Conservation (phyloP, 345 rosid genomes). For the Sonneratia alba region DNA sequence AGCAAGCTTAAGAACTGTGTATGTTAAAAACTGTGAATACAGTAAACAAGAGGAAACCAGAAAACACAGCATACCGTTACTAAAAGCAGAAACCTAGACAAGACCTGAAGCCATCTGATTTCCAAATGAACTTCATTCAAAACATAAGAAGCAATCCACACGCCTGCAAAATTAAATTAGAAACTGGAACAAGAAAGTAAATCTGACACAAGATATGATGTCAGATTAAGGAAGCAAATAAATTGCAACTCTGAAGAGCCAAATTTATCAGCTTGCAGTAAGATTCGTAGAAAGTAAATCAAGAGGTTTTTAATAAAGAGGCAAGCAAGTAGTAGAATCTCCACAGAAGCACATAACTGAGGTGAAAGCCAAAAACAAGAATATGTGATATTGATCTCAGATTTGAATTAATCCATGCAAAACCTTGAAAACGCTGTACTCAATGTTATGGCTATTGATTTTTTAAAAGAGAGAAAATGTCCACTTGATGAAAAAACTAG, state of each 20-base stretch:
- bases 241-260: not conserved
- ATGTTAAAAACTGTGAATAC: not conserved
- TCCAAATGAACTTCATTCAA: slow-evolving; percentile 55
- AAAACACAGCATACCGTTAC: slow-evolving; percentile 37
- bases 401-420: not conserved
- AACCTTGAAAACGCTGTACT: not conserved
- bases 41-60: not conserved
- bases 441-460: not conserved
- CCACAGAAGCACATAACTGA: not conserved
- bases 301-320: not conserved
- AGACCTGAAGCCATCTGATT: slow-evolving; percentile 64
- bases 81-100: slow-evolving; percentile 72
- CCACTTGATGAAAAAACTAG: not conserved
- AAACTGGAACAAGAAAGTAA: not conserved
- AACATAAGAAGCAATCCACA: slow-evolving; percentile 58
- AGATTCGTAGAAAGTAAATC: not conserved
- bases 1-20: slow-evolving; percentile 9
- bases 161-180: slow-evolving; percentile 19
- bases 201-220: not conserved
- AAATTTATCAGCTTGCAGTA: not conserved
- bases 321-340: not conserved
- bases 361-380: not conserved
- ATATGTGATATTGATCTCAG: not conserved
- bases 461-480: not conserved
- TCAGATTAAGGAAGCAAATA: not conserved